Base-by-base conservation (phyloP, 495 filamentous ascomycete genomes). In the Cairneyella variabilis region DNA sequence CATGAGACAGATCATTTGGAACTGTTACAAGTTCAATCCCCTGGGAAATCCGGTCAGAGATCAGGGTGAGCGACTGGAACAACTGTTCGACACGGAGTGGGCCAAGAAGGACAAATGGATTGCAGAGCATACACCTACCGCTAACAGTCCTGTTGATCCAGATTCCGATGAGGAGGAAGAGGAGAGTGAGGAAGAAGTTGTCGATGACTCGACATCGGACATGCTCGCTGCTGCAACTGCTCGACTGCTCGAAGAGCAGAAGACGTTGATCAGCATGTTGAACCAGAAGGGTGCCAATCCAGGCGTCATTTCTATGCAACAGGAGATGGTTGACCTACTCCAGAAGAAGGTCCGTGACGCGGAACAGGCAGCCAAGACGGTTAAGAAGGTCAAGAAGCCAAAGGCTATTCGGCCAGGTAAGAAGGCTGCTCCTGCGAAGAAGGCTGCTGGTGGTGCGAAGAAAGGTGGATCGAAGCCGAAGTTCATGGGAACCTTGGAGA, bases 1-100 rank as follows among this genome's bases (percentile, higher is more conserved):
- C 64, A 78, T 95, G 40, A 79, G 79, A 18, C 77, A 88, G 40
- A 92, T 98, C 53, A 83, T 97, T 63, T 77, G 82, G 51, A 97
- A 97, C 65, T 96, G 92, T 66, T 89, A 79, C 72, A 83, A 85
- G 22, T 98, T 96, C 79, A 98, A 98, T 63, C 85, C 89, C 26
- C 69, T 73, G 1, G 82, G 78, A n/a, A 89, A 95, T 58, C 74
- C 80, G 0, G 85, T 95, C 10, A 80, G 88, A 54, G 37, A 69
- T 3, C 74, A 85, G 61, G 93, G 90, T 11, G 79, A 85, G 56
- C 71, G 80, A 41, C 71, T 95, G 3, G 79, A 93, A 63, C 73
- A 76, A 12, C 54, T 91, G 1, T 95, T 91, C 71, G 79, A 89
- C 23, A 59, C 69, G 12, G 83, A 93, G 62, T 89, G 90, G 79